A percentile compares a stretch with the other conserved stretches of the same genome.
These are phyloP conservation scores for Colletotrichum endophyticum DNA, from an alignment of 2,329 filamentous ascomycete genomes.

Conservation along the genomic window DNA sequence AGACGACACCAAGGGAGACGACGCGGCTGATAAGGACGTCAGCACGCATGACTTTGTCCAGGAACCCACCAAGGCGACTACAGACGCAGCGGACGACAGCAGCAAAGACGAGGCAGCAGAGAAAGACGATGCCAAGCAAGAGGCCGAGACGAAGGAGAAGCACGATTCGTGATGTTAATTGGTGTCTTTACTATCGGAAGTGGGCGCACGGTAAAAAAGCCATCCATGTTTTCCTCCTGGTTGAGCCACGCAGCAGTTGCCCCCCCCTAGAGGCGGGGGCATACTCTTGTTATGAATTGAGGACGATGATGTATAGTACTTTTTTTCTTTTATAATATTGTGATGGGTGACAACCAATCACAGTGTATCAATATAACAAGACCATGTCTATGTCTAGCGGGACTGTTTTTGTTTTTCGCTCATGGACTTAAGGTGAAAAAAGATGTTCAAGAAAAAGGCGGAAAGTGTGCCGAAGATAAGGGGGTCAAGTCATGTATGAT, in stretches of 20 bases:
- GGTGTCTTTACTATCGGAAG: neutral
- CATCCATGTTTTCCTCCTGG: neutral
- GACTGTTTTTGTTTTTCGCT: neutral
- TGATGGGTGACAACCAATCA: neutral
- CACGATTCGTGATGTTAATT: neutral
- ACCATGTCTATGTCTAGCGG: slow-evolving; percentile 2
- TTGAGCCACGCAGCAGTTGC: neutral
- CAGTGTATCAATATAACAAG: slow-evolving; percentile 10
- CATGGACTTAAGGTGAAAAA: neutral
- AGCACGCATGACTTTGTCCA: slow-evolving; percentile 27
- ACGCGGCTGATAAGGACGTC: neutral
- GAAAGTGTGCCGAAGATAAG: neutral
- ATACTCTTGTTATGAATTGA: slow-evolving; percentile 8
- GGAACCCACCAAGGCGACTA: slow-evolving; percentile 24
- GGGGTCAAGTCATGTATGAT: neutral
- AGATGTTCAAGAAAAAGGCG: neutral
- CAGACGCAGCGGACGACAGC: slow-evolving; percentile 17
- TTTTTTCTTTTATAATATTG: neutral
- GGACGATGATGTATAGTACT: slow-evolving; percentile 14
- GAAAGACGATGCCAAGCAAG: neutral
- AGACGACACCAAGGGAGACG: slow-evolving; percentile 7
- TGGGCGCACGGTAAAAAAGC: neutral
- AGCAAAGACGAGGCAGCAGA: slow-evolving; percentile 25
- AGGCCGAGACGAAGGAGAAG: slow-evolving; percentile 2
- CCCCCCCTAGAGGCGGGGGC: neutral